Conservation (phyloP, 176 grass and related monocot genomes). For the Zea luxurians region DNA sequence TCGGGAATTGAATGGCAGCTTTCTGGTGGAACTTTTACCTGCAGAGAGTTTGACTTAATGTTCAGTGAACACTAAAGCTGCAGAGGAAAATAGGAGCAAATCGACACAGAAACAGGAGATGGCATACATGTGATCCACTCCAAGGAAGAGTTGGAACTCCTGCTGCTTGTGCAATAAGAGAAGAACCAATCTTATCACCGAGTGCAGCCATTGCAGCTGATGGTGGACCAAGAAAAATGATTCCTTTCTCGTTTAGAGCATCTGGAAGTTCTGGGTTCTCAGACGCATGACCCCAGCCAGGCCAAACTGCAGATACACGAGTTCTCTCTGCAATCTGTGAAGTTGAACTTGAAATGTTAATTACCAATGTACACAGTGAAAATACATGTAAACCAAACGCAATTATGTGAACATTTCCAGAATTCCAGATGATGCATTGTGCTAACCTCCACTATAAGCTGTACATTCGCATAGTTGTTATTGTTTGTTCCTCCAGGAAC, state of each 20-base stretch:
- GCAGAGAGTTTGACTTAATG: slow-evolving; percentile 25
- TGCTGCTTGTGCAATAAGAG: slow-evolving; percentile 97
- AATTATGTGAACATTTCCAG: background rate
- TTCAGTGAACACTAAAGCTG: background rate
- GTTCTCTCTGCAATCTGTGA: slow-evolving; percentile 91
- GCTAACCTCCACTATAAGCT: slow-evolving; percentile 95
- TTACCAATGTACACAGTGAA: slow-evolving; percentile 1
- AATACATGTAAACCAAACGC: background rate
- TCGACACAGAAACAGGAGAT: slow-evolving; percentile 38
- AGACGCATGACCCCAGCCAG: slow-evolving; percentile 98
- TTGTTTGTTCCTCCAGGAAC: slow-evolving; percentile 95
- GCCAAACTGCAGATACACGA: slow-evolving; percentile 94
- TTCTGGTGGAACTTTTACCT: slow-evolving; percentile 77
- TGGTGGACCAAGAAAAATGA: slow-evolving; percentile 94
- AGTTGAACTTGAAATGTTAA: slow-evolving; percentile 29
- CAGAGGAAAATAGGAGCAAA: slow-evolving; percentile 23
- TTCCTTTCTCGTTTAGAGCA: slow-evolving; percentile 75
- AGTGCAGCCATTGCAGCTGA: slow-evolving; percentile 82
- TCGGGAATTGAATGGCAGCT: slow-evolving; percentile 83
- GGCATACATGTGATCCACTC: slow-evolving; percentile 93
- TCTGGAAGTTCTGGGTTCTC: slow-evolving; percentile 98
- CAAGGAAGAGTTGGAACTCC: slow-evolving; percentile 97
- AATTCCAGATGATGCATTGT: slow-evolving; percentile 10
- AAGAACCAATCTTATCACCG: slow-evolving; percentile 99
- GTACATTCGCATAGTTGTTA: slow-evolving; percentile 98